Conservation (phyloP, 2,329 filamentous ascomycete genomes). For the Didymellaceae sp. region DNA sequence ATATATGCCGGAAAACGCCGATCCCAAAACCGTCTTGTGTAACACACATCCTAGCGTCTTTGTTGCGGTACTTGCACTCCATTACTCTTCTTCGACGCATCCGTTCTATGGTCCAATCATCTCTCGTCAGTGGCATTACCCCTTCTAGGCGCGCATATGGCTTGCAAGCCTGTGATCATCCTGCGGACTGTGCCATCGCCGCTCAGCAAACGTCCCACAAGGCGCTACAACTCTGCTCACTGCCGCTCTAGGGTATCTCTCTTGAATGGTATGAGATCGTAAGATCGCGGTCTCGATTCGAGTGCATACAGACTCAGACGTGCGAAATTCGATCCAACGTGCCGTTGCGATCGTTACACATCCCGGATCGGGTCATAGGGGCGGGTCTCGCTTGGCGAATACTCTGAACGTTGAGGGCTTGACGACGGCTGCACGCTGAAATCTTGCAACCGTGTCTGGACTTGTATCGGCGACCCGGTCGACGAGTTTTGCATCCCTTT, state of each 20-base stretch:
- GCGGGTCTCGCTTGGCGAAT: conserved; percentile 43
- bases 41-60: conserved; percentile 20
- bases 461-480: conserved; percentile 39
- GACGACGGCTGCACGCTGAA: conserved; percentile 37
- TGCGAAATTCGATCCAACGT: conserved; percentile 23
- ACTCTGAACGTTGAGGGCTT: conserved; percentile 41
- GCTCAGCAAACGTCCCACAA: conserved; percentile 4
- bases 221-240: conserved; percentile 11
- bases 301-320: conserved; percentile 25
- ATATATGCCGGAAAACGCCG: conserved; percentile 23
- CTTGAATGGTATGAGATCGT: conserved; percentile 24
- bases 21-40: conserved; percentile 21
- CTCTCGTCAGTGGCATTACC: not conserved
- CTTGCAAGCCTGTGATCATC: not conserved
- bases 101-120: not conserved
- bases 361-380: conserved; percentile 48
- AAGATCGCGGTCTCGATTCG: conserved; percentile 17
- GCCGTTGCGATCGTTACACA: conserved; percentile 31
- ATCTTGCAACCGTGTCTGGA: conserved; percentile 33
- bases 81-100: conserved; percentile 7
- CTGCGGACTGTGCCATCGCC: not conserved
- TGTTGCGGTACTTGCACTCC: conserved; percentile 8
- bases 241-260: conserved; percentile 29
- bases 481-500: conserved; percentile 37
- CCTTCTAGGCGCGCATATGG: not conserved